Conservation (phyloP, 2,329 filamentous ascomycete genomes). For the Plenodomus lindquistii region DNA sequence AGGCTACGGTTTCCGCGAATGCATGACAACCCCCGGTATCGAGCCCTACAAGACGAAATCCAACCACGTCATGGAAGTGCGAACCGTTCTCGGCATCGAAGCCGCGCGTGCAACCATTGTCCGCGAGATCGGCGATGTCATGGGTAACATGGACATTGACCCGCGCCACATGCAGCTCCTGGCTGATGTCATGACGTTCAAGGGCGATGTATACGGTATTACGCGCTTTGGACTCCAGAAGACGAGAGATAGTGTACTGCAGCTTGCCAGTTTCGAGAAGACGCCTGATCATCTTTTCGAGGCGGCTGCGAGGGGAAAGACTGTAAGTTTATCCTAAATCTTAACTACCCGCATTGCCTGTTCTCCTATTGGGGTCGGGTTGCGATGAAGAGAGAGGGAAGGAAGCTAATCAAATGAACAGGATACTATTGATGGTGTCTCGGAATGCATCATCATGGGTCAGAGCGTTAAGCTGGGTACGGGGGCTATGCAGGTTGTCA, state of each 20-base stretch:
- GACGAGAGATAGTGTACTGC: slow-evolving; percentile 91
- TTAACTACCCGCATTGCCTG: not conserved
- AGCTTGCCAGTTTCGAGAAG: slow-evolving; percentile 96
- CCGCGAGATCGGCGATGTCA: slow-evolving; percentile 83
- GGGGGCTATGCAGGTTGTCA: slow-evolving; percentile 86
- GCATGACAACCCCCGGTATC: slow-evolving; percentile 93
- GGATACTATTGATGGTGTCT: slow-evolving; percentile 90
- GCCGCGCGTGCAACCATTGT: slow-evolving; percentile 89
- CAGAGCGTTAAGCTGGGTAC: slow-evolving; percentile 92
- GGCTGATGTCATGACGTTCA: slow-evolving; percentile 98
- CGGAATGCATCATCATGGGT: slow-evolving; percentile 97
- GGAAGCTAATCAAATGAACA: not conserved
- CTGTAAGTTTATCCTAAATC: slow-evolving; percentile 25
- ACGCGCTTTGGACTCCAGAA: slow-evolving; percentile 95
- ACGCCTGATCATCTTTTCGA: slow-evolving; percentile 97
- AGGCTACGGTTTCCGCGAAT: slow-evolving; percentile 85
- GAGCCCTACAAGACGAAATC: slow-evolving; percentile 73
- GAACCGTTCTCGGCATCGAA: slow-evolving; percentile 89
- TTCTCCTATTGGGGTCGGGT: not conserved
- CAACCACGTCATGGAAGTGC: slow-evolving; percentile 90
- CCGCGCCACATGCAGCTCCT: slow-evolving; percentile 97
- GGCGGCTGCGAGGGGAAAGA: slow-evolving; percentile 88
- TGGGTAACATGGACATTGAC: slow-evolving; percentile 94
- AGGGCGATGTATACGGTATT: slow-evolving; percentile 94
- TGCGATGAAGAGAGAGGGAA: not conserved